Evolutionary conservation across 1,284 basidiomycete species (phyloP).

Genomic region (Microbotryum lychnidis-dioicae): DNA sequence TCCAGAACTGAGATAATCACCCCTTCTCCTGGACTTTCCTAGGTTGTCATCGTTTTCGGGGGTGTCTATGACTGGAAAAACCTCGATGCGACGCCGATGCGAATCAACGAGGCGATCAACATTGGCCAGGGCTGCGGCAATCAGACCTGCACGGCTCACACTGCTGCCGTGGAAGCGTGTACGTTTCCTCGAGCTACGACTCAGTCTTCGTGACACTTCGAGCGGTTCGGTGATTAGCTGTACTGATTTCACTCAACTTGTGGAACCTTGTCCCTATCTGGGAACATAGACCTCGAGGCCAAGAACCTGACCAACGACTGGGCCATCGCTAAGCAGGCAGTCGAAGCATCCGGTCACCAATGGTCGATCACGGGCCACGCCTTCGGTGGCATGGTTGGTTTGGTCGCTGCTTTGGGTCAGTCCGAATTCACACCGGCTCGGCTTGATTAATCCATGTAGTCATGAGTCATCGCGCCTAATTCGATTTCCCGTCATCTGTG

Average conservation of each 20-base stretch:
- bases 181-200: no score
- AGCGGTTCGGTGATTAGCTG: neutral
- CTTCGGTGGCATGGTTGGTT: conserved; percentile 31
- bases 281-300: conserved; percentile 27
- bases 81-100: neutral
- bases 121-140: conserved; percentile 19
- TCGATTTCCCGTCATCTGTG: neutral
- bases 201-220: no score
- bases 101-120: conserved; percentile 21
- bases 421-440: neutral
- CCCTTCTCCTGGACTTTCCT: no score
- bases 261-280: neutral
- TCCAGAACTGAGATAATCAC: no score
- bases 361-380: conserved; percentile 34
- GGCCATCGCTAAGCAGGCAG: conserved; percentile 24
- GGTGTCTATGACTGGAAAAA: neutral
- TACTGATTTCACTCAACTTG: neutral
- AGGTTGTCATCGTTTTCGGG: conserved; percentile 27
- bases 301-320: conserved; percentile 33
- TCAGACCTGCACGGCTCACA: conserved; percentile 29
- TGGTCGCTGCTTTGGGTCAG: conserved; percentile 27
- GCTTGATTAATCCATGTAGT: neutral
- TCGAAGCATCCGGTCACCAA: conserved; percentile 30
- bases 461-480: neutral
- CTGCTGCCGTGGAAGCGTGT: conserved; percentile 17